Conservation (phyloP, 2,329 filamentous ascomycete genomes). For the Botrytis deweyae region DNA sequence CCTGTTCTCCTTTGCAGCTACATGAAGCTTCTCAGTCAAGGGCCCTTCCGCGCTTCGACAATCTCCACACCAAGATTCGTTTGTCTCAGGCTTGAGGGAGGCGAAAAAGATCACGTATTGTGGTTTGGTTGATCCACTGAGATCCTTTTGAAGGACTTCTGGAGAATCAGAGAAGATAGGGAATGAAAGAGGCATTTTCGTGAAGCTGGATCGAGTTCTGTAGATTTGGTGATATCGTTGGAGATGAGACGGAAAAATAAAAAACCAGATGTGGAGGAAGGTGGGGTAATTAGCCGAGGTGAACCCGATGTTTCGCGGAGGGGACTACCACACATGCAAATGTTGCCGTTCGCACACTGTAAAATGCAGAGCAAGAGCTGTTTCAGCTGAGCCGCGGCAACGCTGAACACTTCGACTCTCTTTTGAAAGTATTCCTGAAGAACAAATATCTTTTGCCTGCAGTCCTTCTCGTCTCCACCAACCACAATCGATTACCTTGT, state of each 20-base stretch:
- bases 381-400: not conserved
- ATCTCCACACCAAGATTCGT: constrained; percentile 18
- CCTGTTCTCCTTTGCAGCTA: not conserved
- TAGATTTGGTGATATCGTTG: not conserved
- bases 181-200: constrained; percentile 8
- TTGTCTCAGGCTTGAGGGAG: not conserved
- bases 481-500: not conserved
- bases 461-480: not conserved
- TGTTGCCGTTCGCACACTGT: not conserved
- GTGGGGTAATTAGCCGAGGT: constrained; percentile 7
- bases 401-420: rapidly evolving
- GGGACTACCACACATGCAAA: not conserved
- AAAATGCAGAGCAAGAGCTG: too few relatives aligned
- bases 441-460: not conserved
- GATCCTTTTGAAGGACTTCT: not conserved
- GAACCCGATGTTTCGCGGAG: not conserved
- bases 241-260: not conserved
- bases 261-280: not conserved
- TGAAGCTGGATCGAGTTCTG: not conserved
- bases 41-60: not conserved
- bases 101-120: constrained; percentile 17
- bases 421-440: not conserved
- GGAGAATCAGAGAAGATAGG: not conserved
- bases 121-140: not conserved
- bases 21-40: not conserved